Evolutionary conservation across 1,284 basidiomycete genomes (phyloP), one percentile per base, ranked within the genome.

Genomic region (Cystobasidiaceae sp.): DNA sequence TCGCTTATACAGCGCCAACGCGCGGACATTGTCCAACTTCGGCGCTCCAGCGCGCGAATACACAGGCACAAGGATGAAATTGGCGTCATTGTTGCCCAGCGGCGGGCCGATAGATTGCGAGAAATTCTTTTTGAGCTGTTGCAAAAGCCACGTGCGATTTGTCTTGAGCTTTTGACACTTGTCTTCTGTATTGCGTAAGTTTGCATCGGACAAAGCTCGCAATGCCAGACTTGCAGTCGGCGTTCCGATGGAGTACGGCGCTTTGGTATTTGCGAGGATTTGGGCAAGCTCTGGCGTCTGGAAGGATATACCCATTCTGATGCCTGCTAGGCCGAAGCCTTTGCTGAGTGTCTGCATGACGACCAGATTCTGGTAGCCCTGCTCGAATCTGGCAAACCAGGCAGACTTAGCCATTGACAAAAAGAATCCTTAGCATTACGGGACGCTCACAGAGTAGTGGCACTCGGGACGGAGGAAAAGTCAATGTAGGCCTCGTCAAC

Each of bases 401-500:
- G n/a, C n/a, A n/a, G n/a, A n/a, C n/a, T n/a, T n/a, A n/a, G n/a
- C n/a, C n/a, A n/a, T n/a, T n/a, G 17, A 54, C 21, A 34, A 23
- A 9, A 7, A 13, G 23, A 21, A 6, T 25, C 17, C 27, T n/a
- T 11, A 9, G 25, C 4, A 27, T 4, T 48, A 41, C n/a, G n/a
- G n/a, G n/a, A n/a, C n/a, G n/a, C 61, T 54, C 96, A 81, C 23
- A 98, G 80, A 7, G 71, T 69, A 2, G 79, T 78, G 71, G 92
- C 89, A 54, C 85, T 89, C 43, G 82, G 81, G 82, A 33, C 81
- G 75, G 0, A 64, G 0, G 88, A 83, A 74, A 98, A 99, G 77
- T 98, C 96, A 74, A 98, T 90, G 78, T 98, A 98, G 0, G 96
- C 96, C 77, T 98, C 96, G 74, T 99, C 96, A 3, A 98, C 87